These are phyloP conservation scores for Trichosanthes truncata DNA, from an alignment of 306 rosid species.

Conservation along the genomic window DNA sequence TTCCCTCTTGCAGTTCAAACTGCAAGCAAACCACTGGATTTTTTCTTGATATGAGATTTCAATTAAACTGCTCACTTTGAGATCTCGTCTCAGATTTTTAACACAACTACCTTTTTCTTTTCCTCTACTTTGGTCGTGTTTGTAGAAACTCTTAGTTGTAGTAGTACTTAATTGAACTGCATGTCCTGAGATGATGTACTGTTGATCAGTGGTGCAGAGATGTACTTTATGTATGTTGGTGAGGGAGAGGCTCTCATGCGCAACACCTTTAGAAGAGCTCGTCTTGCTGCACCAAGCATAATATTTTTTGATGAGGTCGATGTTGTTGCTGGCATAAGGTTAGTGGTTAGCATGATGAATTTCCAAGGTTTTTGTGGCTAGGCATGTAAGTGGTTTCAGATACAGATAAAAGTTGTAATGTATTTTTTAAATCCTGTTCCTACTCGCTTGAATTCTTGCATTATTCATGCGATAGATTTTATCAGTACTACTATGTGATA, in stretches of 20 bases:
- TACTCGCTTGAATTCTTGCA: not conserved
- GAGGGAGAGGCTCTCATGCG: conserved; percentile 89
- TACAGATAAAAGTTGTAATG: not conserved
- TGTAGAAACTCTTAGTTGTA: not conserved
- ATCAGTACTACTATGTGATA: conserved; percentile 9
- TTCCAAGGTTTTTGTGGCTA: not conserved
- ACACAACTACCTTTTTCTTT: not conserved
- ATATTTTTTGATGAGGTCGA: conserved; percentile 91
- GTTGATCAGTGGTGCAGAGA: conserved; percentile 70
- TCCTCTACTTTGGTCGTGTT: not conserved
- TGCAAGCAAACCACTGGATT: not conserved
- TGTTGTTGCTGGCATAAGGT: conserved; percentile 83
- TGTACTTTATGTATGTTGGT: conserved; percentile 90
- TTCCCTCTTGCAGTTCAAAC: not conserved
- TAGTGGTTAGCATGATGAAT: conserved; percentile 14
- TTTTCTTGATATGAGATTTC: not conserved
- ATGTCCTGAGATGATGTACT: not conserved
- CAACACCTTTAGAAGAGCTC: conserved; percentile 73
- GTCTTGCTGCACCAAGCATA: conserved; percentile 86
- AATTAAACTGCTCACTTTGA: not conserved
- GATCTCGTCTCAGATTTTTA: not conserved
- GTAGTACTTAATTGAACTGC: not conserved
- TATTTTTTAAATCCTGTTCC: not conserved
- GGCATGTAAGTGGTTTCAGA: not conserved
- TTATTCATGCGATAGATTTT: not conserved